Evolutionary conservation across 2,329 filamentous ascomycete genomes (phyloP).

Genomic region (Fusarium torreyae): DNA sequence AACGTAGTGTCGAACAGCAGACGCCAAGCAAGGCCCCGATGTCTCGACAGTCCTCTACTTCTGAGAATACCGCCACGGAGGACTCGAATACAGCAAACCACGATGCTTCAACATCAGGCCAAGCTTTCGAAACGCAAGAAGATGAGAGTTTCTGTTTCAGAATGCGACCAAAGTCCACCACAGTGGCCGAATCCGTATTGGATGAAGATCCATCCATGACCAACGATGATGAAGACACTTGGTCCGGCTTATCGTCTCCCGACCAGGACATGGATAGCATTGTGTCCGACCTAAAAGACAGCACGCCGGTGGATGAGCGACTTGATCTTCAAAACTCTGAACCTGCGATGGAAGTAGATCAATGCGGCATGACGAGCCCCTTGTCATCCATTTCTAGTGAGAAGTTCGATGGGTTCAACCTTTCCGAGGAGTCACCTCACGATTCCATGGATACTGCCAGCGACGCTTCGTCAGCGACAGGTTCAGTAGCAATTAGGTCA

Average conservation of each 20-base stretch:
- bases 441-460: background rate
- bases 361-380: conserved; percentile 25
- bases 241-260: conserved; percentile 41
- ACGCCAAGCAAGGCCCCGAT: conserved; percentile 20
- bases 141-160: conserved; percentile 56
- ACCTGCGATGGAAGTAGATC: background rate
- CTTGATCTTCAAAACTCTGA: background rate
- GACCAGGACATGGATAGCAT: conserved; percentile 12
- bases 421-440: background rate
- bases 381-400: conserved; percentile 38
- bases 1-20: conserved; percentile 11
- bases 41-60: background rate
- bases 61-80: background rate
- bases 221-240: conserved; percentile 25
- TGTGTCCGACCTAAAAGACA: conserved; percentile 3
- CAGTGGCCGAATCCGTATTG: background rate
- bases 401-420: conserved; percentile 21
- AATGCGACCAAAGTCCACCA: conserved; percentile 30
- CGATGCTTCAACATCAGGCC: background rate
- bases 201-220: background rate
- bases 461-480: conserved; percentile 4
- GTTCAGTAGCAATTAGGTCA: conserved; percentile 9
- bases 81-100: background rate
- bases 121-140: conserved; percentile 50
- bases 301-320: background rate